Evolutionary conservation across 352 stramenopile species (phyloP), one percentile per base, ranked within the genome.

Genomic region (Pythium phragmiticola): DNA sequence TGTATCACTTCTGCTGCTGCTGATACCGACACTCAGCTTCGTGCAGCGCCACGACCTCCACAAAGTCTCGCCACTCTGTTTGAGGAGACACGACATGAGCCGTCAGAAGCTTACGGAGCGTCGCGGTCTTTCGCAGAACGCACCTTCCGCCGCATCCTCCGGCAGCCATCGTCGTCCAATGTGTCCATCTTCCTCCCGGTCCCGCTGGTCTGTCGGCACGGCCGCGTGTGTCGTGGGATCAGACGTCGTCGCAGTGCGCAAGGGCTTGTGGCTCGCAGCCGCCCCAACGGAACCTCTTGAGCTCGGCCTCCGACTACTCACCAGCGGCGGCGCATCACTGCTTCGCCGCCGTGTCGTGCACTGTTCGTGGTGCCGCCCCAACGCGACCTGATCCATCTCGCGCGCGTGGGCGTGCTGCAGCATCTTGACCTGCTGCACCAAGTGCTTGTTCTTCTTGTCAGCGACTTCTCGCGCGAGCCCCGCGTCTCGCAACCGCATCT

Each of bases 21-120:
- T 52, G 17, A n/a, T 64, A 19, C 14, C 33, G 53, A 37, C 46
- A 47, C 42, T 66, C 64, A 57, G 36, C 61, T 69, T 80, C 74
- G 56, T 81, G 80, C 6, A 73, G 69, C 7, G 69, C 65, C 0
- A 77, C 64, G 4, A 89, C 65, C 52, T 78, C 70, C 21, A 87
- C 63, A 62, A 89, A 87, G 57, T 89, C 80, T 14, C 47, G 47
- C 74, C 74, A 84, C 33, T 85, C 77, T 82, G 48, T 9, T 7
- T 41, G 9, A 28, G 16, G 41, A 12, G 48, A 9, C 26, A 30
- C n/a, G 7, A 33, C 19, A 30, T 46, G 1, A 46, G 17, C 11
- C 39, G 39, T 46, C 13, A 46, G 39, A 46, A 46, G 11, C 17
- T 8, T 21, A 21, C 13, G 39, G 16, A 46, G 39, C 13, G 11